Evolutionary conservation across 306 rosid genomes (phyloP).

Genomic region (Cucumis sativus): Cucumber_9930_V3 NC_026655.2:1273001-1273500

Average conservation of each 20-base stretch:
- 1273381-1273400: slow-evolving; percentile 87
- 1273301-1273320: not conserved
- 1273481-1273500: not conserved
- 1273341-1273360: slow-evolving; percentile 50
- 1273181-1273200: not conserved
- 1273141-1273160: not conserved
- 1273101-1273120: not conserved
- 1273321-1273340: not conserved
- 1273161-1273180: not conserved
- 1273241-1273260: not conserved
- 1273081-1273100: not conserved
- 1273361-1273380: slow-evolving; percentile 87
- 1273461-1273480: slow-evolving; percentile 5
- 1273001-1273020: not conserved
- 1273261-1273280: not conserved
- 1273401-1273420: slow-evolving; percentile 97
- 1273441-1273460: slow-evolving; percentile 19
- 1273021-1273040: not conserved
- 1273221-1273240: not conserved
- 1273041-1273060: not conserved
- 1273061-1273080: not conserved
- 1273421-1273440: slow-evolving; percentile 24
- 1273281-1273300: not conserved
- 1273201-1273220: not conserved
- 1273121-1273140: not conserved